Conservation (phyloP, 2,329 filamentous ascomycete species). For the Penicillium sp. region DNA sequence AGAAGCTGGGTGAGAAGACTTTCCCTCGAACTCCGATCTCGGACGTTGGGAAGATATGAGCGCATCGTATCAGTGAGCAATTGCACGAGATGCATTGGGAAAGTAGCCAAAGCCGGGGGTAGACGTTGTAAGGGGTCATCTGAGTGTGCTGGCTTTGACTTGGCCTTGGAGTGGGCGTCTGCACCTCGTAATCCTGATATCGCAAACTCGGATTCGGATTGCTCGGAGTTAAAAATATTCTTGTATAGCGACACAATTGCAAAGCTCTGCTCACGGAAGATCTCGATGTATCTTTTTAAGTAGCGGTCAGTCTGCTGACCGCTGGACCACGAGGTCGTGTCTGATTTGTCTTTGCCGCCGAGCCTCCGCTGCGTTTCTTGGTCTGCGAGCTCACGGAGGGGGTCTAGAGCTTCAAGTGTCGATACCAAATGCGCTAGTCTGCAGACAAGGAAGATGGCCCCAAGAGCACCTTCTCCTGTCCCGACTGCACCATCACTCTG, state of each 20-base stretch:
- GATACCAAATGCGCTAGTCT: conserved; percentile 74
- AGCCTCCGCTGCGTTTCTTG: conserved; percentile 64
- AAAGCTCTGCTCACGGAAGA: conserved; percentile 97
- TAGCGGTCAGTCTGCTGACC: conserved; percentile 94
- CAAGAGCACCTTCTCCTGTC: conserved; percentile 66
- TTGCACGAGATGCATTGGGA: conserved; percentile 77
- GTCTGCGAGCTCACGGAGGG: conserved; percentile 82
- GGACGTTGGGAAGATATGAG: conserved; percentile 75
- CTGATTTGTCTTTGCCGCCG: conserved; percentile 26
- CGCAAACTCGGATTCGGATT: conserved; percentile 35
- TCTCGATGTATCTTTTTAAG: conserved; percentile 91
- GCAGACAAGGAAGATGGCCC: conserved; percentile 83
- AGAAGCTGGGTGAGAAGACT: conserved; percentile 88
- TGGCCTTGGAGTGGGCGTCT: conserved; percentile 20
- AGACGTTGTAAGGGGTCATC: conserved; percentile 50
- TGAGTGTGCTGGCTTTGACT: conserved; percentile 23
- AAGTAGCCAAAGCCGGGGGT: conserved; percentile 76
- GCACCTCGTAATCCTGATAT: conserved; percentile 27
- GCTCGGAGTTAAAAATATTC: conserved; percentile 72
- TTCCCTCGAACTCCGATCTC: conserved; percentile 75
- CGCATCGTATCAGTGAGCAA: conserved; percentile 75
- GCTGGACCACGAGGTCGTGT: conserved; percentile 39
- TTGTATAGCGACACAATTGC: conserved; percentile 92
- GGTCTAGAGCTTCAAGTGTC: conserved; percentile 79
- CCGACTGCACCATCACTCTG: conserved; percentile 27